Evolutionary conservation across 2,329 filamentous ascomycete genomes (phyloP).

Genomic region (Scedosporium dehoogii): DNA sequence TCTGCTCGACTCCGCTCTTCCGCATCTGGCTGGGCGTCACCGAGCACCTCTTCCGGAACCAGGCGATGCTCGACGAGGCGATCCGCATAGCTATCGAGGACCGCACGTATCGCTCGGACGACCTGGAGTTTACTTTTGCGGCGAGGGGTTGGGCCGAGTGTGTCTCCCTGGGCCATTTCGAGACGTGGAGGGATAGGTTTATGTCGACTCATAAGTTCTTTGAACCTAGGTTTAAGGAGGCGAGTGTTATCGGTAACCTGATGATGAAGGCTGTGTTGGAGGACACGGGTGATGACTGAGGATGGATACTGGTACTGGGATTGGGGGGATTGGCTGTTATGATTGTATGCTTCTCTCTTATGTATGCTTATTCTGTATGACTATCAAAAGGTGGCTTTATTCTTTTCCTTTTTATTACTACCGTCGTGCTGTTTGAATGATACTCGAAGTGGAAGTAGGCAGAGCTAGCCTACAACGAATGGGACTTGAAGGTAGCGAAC

Average conservation of each 20-base stretch:
- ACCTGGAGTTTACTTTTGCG: conserved; percentile 95
- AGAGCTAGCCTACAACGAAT: too few relatives aligned
- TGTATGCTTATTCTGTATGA: not conserved
- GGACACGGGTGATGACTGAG: conserved; percentile 44
- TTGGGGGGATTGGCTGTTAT: too few relatives aligned
- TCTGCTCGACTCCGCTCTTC: conserved; percentile 95
- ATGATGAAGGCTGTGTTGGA: conserved; percentile 96
- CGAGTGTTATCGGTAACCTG: conserved; percentile 78
- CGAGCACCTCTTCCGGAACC: conserved; percentile 86
- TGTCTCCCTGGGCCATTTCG: conserved; percentile 83
- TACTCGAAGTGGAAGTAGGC: too few relatives aligned
- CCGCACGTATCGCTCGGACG: conserved; percentile 85
- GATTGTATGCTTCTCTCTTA: too few relatives aligned
- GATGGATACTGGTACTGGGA: not conserved
- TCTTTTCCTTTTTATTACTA: not conserved
- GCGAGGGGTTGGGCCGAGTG: conserved; percentile 93
- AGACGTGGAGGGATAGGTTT: conserved; percentile 86
- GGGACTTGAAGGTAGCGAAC: too few relatives aligned
- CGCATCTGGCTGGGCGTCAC: conserved; percentile 95
- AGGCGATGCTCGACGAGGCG: conserved; percentile 69
- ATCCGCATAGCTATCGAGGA: conserved; percentile 82
- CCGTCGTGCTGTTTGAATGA: too few relatives aligned
- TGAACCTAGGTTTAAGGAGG: conserved; percentile 78
- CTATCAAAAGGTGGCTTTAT: not conserved
- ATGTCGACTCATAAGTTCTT: conserved; percentile 87